Evolutionary conservation across 495 filamentous ascomycete genomes (phyloP).

Genomic region (Daldinia decipiens): DNA sequence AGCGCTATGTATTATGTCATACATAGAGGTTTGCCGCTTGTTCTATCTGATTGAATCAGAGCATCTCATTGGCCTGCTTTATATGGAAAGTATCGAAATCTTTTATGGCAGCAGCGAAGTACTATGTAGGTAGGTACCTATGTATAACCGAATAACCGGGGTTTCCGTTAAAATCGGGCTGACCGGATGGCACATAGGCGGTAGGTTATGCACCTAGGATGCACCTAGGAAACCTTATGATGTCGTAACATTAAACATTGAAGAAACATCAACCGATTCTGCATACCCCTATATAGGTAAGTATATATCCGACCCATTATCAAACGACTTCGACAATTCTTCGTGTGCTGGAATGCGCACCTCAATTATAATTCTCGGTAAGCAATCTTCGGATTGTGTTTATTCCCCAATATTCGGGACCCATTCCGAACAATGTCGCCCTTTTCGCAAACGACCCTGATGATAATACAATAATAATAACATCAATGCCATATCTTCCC

Average conservation of each 20-base stretch:
- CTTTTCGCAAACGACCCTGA: constrained; percentile 1
- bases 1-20: constrained; percentile 40
- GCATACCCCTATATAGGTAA: constrained; percentile 5
- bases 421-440: constrained; percentile 14
- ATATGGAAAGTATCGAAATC: not conserved
- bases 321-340: constrained; percentile 14
- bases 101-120: too few relatives aligned
- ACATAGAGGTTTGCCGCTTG: constrained; percentile 25
- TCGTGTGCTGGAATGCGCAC: constrained; percentile 23
- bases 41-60: constrained; percentile 16
- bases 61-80: constrained; percentile 25
- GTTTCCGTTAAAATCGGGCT: constrained; percentile 28
- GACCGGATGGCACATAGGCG: not conserved
- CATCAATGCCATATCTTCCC: constrained; percentile 1
- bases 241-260: not conserved
- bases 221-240: not conserved
- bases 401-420: constrained; percentile 9
- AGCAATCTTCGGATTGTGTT: constrained; percentile 2
- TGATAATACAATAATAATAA: not conserved
- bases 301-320: constrained; percentile 14
- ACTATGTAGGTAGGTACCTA: not conserved
- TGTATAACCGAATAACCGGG: constrained; percentile 19
- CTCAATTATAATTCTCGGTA: too few relatives aligned
- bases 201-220: not conserved
- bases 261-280: not conserved